Base-by-base conservation (phyloP, 2,329 filamentous ascomycete genomes). In the Beauveria caledonica region DNA sequence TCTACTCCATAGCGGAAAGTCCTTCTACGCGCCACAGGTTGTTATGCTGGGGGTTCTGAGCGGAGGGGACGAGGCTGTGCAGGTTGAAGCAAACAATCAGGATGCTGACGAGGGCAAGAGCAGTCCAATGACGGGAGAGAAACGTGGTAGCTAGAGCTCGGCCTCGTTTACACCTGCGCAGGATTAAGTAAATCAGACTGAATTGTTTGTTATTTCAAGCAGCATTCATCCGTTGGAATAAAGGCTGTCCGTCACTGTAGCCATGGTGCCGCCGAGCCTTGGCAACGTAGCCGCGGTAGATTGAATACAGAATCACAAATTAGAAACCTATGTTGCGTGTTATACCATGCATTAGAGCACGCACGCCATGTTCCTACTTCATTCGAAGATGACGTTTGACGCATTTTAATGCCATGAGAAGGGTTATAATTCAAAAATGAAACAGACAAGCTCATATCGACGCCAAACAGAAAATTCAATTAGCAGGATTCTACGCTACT, bases 1-100 rank as follows among this genome's bases (percentile, higher is more conserved):
- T 2, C 65, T 76, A 48, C 7, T 51, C 17, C 53, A 61, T 5
- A 15, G 58, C 29, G 60, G 52, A n/a, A 50, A 61, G 23, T 7
- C 53, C 8, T 25, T 53, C 33, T 58, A 61, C 45, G 53, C 53
- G 17, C 53, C 53, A 13, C 60, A 61, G 21, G 60, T 61, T 57
- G 40, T 53, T 27, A 17, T 46, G 3, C 53, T 58, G 5, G 60
- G 60, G 7, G 23, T 57, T 33, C 36, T 58, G 3, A 17, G 6
- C 5, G 29, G 29, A 11, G 46, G 39, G 13, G 39, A 48, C 10
- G 53, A 57, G n/a, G n/a, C n/a, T 21, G 46, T 40, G 3, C 17
- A 52, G 11, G 48, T 44, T 11, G 51, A 39, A n/a, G 45, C 21
- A 21, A 33, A 21, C 21, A 50, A 23, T 10, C 51, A 27, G 9